phyloP scores from a whole-genome alignment of 2,329 filamentous ascomycete species.

The Penicillium sp. region DNA sequence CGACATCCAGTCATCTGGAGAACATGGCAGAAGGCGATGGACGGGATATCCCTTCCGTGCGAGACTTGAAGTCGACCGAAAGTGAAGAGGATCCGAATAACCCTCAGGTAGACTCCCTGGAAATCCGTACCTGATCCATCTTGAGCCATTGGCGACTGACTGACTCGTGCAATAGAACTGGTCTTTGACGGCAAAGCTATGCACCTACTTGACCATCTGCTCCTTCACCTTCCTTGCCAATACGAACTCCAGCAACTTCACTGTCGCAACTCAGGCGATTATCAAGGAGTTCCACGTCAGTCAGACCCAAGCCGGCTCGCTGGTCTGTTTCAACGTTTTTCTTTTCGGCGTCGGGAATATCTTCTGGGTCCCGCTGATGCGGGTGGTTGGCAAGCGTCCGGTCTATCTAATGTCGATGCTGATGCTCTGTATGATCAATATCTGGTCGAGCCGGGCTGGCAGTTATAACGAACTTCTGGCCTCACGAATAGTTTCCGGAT shows the following conservation, averaged over 20 bases:
- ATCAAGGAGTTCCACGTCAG: conserved; percentile 32
- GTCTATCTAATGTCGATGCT: conserved; percentile 42
- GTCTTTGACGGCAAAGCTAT: conserved; percentile 21
- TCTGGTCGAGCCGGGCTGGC: conserved; percentile 38
- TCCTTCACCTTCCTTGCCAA: conserved; percentile 47
- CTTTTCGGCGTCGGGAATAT: conserved; percentile 30
- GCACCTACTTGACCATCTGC: conserved; percentile 42
- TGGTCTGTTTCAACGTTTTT: conserved; percentile 33
- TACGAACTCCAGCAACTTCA: conserved; percentile 45
- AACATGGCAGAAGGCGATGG: conserved; percentile 8
- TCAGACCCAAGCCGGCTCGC: conserved; percentile 28
- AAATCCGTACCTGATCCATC: neutral
- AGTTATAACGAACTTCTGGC: conserved; percentile 31
- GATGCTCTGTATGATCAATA: conserved; percentile 37
- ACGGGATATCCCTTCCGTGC: neutral
- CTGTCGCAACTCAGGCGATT: conserved; percentile 39
- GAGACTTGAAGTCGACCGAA: conserved; percentile 5
- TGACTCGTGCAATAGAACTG: conserved; percentile 25
- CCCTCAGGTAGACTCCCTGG: conserved; percentile 19
- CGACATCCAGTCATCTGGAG: conserved; percentile 11
- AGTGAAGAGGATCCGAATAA: conserved; percentile 18
- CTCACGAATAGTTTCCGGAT: conserved; percentile 33
- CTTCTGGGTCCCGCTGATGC: conserved; percentile 32
- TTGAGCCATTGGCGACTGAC: neutral
- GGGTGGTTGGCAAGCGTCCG: conserved; percentile 40